These are phyloP conservation scores for Tilletia caries DNA, from an alignment of 1,284 basidiomycete genomes.

Conservation along the genomic window DNA sequence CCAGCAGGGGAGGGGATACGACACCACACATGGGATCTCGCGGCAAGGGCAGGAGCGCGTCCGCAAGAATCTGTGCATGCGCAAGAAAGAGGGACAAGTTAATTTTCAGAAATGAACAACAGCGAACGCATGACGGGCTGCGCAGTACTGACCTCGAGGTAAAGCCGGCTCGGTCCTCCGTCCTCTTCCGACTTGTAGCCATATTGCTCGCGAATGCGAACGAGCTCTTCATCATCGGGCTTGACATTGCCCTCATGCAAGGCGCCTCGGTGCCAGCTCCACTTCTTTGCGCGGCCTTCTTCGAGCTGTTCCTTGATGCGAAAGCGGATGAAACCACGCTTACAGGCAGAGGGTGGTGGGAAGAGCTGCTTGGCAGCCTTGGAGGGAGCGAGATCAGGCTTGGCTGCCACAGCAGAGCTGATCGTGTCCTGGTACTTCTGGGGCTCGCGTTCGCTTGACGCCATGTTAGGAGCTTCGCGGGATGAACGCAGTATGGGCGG, in stretches of 20 bases:
- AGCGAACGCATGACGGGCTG: neutral
- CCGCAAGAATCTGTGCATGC: constrained; percentile 38
- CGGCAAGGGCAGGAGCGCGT: constrained; percentile 41
- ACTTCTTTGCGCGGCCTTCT: constrained; percentile 41
- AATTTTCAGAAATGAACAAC: too few relatives aligned
- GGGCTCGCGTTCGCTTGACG: constrained; percentile 6
- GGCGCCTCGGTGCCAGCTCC: constrained; percentile 50
- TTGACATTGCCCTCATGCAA: constrained; percentile 36
- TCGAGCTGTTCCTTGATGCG: constrained; percentile 47
- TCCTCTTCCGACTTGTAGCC: constrained; percentile 36
- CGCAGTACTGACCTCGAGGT: constrained; percentile 34
- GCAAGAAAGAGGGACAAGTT: neutral
- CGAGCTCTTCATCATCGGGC: constrained; percentile 44
- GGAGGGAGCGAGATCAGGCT: constrained; percentile 33
- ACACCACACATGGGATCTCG: constrained; percentile 46
- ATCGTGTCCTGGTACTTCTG: constrained; percentile 33
- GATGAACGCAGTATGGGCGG: neutral
- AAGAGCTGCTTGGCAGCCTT: constrained; percentile 39
- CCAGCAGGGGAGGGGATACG: constrained; percentile 48
- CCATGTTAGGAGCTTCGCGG: neutral
- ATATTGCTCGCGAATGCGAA: constrained; percentile 34
- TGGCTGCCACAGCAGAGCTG: constrained; percentile 46
- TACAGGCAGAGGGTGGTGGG: constrained; percentile 34
- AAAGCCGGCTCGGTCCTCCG: constrained; percentile 44
- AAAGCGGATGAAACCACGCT: constrained; percentile 37